Evolutionary conservation across 768 basidiomycete species (phyloP), one percentile per base, ranked within the genome.

Genomic region (Tricholoma terreum): DNA sequence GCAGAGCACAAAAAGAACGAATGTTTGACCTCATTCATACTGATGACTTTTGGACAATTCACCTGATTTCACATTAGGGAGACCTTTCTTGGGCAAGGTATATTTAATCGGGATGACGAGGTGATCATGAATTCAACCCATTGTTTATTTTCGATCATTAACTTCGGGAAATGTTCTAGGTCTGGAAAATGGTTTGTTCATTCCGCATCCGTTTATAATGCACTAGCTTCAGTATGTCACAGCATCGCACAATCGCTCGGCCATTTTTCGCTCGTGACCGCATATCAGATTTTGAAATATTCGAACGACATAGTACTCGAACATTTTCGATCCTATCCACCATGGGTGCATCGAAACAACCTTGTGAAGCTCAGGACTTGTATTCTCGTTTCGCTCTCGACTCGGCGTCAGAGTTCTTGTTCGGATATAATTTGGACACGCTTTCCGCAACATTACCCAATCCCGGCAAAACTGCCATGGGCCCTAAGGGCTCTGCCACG

Each of bases 261-360:
- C 89, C 89, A 3, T 90, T 89, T 72, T 89, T 90, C 64, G 81
- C 86, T 12, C 79, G 80, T n/a, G 87, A 90, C 58, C 81, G 88
- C 27, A 80, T 85, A 42, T 79, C 83, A 7, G 87, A 90, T 64
- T 87, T 87, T 52, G 81, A 86, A 15, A 74, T 82, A 43, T 89
- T 90, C 63, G 86, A 89, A 61, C 73, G 71, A 42, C 79, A 86
- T 59, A 72, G 79, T 7, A 58, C 67, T 21, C 75, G 73, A n/a
- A 80, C 83, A 0, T 57, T 87, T 3, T 69, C 76, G 4, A 73
- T 83, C 54, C 64, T 87, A n/a, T 77, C 79, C 12, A 61, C 73
- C 7, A 63, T 77, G 14, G 70, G 76, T 19, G 59, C 72, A 15
- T 59, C 70, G 1, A 61, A 72, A 43, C 69, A 73, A 55, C 75